Conservation (phyloP, 371 early-diverging fungal species). For the Haplosporangium sp. region DNA sequence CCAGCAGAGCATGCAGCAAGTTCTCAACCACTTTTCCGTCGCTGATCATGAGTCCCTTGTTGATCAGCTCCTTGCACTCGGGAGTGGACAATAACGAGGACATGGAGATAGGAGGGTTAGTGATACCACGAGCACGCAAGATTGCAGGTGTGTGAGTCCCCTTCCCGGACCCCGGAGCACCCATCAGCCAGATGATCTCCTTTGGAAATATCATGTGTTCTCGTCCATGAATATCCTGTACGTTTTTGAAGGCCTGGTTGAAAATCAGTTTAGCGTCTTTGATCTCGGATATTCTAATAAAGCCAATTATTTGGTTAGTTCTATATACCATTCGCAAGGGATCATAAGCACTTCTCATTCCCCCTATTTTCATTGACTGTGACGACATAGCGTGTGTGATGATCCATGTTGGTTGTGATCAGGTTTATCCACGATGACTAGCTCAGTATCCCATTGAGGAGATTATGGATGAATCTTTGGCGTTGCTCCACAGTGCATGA, state of each 20-base stretch:
- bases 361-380: slow-evolving; percentile 1
- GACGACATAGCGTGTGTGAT: too few relatives aligned
- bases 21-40: slow-evolving; percentile 70
- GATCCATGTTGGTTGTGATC: too few relatives aligned
- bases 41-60: slow-evolving; percentile 74
- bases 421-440: too few relatives aligned
- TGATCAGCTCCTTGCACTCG: slow-evolving; percentile 72
- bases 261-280: slow-evolving; percentile 76
- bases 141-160: slow-evolving; percentile 78
- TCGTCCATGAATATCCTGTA: slow-evolving; percentile 69
- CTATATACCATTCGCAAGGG: neutral
- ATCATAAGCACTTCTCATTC: neutral
- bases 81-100: slow-evolving; percentile 71
- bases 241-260: slow-evolving; percentile 76
- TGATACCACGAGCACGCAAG: slow-evolving; percentile 70
- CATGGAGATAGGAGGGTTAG: slow-evolving; percentile 74
- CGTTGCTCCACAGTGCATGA: too few relatives aligned
- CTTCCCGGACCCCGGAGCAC: slow-evolving; percentile 78
- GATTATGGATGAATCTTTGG: too few relatives aligned
- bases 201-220: slow-evolving; percentile 72
- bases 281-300: slow-evolving; percentile 60
- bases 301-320: neutral
- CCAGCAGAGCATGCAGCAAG: slow-evolving; percentile 67
- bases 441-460: too few relatives aligned
- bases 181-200: slow-evolving; percentile 78